Conservation (phyloP, 2,329 filamentous ascomycete species). For the Torrubiellomyces zombiae region DNA sequence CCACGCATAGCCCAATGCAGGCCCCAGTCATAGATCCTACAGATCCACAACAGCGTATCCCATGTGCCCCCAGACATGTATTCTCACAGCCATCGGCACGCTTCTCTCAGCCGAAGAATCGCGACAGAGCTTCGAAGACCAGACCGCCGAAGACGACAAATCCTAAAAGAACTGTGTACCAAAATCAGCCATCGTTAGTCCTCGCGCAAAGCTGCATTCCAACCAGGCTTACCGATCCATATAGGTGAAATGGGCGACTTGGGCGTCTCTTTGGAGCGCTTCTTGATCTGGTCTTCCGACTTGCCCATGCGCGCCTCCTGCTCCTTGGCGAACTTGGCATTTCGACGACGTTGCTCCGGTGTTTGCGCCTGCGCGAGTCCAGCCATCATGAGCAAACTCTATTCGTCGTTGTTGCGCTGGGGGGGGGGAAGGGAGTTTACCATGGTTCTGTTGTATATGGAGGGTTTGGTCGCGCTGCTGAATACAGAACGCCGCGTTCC, state of each 20-base stretch:
- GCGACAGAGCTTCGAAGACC: slow-evolving; percentile 38
- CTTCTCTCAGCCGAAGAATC: slow-evolving; percentile 25
- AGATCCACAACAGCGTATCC: no score
- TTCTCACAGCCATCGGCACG: no score
- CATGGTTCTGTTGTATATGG: no score
- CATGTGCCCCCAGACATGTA: no score
- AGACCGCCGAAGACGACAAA: slow-evolving; percentile 47
- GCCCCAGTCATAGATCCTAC: no score
- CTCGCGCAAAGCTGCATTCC: no score
- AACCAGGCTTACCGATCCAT: slow-evolving; percentile 44
- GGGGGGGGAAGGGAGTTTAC: background rate
- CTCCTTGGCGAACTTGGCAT: slow-evolving; percentile 59
- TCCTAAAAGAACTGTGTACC: slow-evolving; percentile 39
- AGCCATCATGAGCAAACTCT: no score
- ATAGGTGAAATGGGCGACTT: slow-evolving; percentile 49
- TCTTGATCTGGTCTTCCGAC: slow-evolving; percentile 47
- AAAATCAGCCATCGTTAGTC: no score
- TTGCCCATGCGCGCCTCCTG: slow-evolving; percentile 64
- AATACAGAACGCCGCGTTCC: no score
- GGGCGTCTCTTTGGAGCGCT: slow-evolving; percentile 33
- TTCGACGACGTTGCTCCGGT: slow-evolving; percentile 65
- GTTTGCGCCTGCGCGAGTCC: slow-evolving; percentile 56
- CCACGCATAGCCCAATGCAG: no score
- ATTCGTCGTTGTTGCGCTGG: no score
- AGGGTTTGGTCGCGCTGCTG: no score